A percentile compares a stretch with the other conserved stretches of the same genome.
Conservation (phyloP, 192 early-diverging fungal species). For the Mortierella claussenii region DNA sequence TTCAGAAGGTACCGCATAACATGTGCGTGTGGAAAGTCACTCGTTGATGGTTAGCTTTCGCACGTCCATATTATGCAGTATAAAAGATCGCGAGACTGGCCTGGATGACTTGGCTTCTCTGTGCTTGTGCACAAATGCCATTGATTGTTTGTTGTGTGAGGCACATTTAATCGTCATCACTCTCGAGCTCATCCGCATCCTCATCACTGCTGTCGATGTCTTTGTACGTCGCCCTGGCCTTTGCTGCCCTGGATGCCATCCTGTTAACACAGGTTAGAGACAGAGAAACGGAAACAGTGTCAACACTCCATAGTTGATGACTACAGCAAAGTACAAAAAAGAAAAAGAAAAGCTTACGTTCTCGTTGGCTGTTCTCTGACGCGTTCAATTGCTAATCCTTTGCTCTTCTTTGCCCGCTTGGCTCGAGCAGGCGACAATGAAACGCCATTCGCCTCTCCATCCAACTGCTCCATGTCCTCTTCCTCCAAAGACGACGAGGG, state of each 20-base stretch:
- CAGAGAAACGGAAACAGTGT: too few species aligned
- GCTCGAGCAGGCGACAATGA: neutral
- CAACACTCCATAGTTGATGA: too few species aligned
- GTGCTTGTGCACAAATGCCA: too few species aligned
- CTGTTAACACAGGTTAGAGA: too few species aligned
- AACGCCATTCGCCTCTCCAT: neutral
- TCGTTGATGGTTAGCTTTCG: too few species aligned
- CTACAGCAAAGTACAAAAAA: too few species aligned
- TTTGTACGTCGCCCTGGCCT: constrained; percentile 22
- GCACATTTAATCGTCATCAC: constrained; percentile 8
- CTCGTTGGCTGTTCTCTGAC: constrained; percentile 28
- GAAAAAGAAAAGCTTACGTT: constrained; percentile 33
- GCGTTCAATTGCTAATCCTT: constrained; percentile 11
- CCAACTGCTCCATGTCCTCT: constrained; percentile 4
- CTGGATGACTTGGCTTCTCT: too few species aligned
- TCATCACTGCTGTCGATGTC: constrained; percentile 20
- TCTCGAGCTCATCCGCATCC: constrained; percentile 6
- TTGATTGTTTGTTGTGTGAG: too few species aligned
- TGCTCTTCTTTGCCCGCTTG: constrained; percentile 28
- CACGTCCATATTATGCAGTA: too few species aligned
- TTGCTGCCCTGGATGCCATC: constrained; percentile 46
- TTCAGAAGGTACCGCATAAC: too few species aligned
- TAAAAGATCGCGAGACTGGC: too few species aligned
- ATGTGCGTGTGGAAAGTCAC: too few species aligned
- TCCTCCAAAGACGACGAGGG: constrained; percentile 17